Evolutionary conservation across 257 asterid genomes (phyloP).

Genomic region (Penstemon barbatus): DNA sequence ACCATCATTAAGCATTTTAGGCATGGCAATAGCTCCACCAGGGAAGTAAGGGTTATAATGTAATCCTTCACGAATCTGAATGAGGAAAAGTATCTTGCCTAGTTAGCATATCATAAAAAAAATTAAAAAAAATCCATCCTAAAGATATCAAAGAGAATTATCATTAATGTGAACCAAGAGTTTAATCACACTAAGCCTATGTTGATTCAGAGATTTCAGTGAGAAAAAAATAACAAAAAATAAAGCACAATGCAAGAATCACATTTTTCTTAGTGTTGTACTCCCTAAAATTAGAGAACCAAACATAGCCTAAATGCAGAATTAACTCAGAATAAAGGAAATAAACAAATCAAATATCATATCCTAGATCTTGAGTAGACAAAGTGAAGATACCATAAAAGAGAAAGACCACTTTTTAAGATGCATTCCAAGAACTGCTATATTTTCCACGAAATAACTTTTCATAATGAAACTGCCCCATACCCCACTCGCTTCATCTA

Average conservation of each 20-base stretch:
- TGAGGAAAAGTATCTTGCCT: conserved; percentile 16
- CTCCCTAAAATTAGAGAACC: too few species aligned
- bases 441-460: background rate
- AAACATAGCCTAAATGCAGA: background rate
- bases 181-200: background rate
- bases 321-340: background rate
- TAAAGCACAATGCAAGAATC: too few species aligned
- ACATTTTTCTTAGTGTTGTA: too few species aligned
- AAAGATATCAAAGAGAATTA: background rate
- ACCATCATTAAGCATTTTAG: conserved; percentile 82
- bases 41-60: conserved; percentile 84
- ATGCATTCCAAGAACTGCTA: background rate
- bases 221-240: too few species aligned
- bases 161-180: background rate
- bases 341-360: background rate
- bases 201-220: conserved; percentile 2
- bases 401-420: too few species aligned
- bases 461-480: background rate
- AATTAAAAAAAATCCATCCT: background rate
- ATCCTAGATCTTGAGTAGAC: background rate
- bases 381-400: too few species aligned
- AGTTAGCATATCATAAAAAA: conserved; percentile 18
- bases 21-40: conserved; percentile 90
- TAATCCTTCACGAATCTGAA: conserved; percentile 76
- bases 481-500: background rate